These are phyloP conservation scores for Oenanthe javanica DNA, from an alignment of 140 eudicot species.

Conservation along the genomic window DNA sequence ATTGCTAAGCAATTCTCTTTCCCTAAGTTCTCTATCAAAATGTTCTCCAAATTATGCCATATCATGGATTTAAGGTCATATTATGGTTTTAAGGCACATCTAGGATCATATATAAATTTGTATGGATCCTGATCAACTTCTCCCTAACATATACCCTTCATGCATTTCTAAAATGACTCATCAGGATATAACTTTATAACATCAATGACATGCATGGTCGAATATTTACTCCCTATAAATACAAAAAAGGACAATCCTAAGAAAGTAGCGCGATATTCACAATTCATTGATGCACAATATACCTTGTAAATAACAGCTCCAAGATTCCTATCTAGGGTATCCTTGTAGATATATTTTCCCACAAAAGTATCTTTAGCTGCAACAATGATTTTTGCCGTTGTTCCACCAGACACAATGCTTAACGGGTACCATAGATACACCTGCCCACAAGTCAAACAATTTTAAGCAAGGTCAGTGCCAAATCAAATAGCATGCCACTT, in stretches of 20 bases:
- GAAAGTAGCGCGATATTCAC: neutral
- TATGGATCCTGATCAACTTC: neutral
- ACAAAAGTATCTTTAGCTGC: conserved; percentile 83
- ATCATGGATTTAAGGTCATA: neutral
- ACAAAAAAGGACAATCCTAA: neutral
- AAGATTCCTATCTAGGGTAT: conserved; percentile 77
- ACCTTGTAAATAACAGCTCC: conserved; percentile 91
- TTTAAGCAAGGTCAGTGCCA: neutral
- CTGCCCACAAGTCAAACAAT: conserved; percentile 30
- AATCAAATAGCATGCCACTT: neutral
- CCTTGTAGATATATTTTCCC: conserved; percentile 93
- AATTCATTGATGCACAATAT: conserved; percentile 17
- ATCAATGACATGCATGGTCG: neutral
- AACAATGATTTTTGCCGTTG: conserved; percentile 85
- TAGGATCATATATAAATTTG: neutral
- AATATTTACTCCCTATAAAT: too few species aligned
- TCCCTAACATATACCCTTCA: neutral
- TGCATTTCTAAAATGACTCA: neutral
- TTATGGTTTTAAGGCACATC: neutral
- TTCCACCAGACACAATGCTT: conserved; percentile 81
- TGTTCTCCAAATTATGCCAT: neutral
- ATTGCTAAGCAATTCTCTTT: neutral
- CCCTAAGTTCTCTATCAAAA: neutral
- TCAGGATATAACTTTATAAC: neutral
- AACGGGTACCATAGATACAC: conserved; percentile 94